phyloP scores from a whole-genome alignment of 768 basidiomycete genomes.

The Aureoboletus auriporus region DNA sequence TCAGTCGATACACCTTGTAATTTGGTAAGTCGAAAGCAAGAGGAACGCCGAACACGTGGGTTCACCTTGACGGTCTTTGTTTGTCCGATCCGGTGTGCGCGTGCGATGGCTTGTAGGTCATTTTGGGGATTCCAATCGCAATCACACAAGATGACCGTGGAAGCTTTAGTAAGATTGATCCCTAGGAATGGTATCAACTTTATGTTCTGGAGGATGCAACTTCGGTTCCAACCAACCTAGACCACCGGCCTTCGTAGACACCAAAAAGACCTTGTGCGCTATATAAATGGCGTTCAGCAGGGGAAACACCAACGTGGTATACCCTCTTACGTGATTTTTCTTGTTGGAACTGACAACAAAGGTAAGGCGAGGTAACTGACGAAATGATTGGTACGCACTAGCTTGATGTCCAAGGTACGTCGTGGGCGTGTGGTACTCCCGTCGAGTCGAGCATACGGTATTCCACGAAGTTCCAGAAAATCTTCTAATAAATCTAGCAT shows the following conservation, averaged over 20 bases:
- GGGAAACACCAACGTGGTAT: background rate
- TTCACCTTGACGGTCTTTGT: conserved; percentile 62
- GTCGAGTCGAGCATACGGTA: conserved; percentile 60
- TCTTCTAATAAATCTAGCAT: conserved; percentile 73
- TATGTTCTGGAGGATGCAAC: background rate
- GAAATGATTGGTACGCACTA: conserved; percentile 33
- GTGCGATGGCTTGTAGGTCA: conserved; percentile 81
- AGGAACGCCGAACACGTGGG: background rate
- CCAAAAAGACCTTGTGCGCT: conserved; percentile 65
- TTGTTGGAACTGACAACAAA: conserved; percentile 47
- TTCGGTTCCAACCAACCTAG: conserved; percentile 40
- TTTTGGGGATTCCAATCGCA: conserved; percentile 70
- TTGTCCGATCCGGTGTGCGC: conserved; percentile 80
- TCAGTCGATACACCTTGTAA: conserved; percentile 60
- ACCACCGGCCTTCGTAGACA: conserved; percentile 71
- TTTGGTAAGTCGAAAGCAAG: background rate
- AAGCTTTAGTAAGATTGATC: conserved; percentile 80
- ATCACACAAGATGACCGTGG: conserved; percentile 79
- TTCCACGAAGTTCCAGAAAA: conserved; percentile 54
- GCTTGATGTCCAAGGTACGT: conserved; percentile 52
- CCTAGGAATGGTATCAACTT: conserved; percentile 37
- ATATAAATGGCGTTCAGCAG: conserved; percentile 3
- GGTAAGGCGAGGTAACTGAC: background rate
- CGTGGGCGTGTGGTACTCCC: conserved; percentile 51
- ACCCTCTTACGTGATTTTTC: conserved; percentile 46